Evolutionary conservation across 306 rosid species (phyloP), one percentile per base, ranked within the genome.

Genomic region (Prosopis cineraria): DNA sequence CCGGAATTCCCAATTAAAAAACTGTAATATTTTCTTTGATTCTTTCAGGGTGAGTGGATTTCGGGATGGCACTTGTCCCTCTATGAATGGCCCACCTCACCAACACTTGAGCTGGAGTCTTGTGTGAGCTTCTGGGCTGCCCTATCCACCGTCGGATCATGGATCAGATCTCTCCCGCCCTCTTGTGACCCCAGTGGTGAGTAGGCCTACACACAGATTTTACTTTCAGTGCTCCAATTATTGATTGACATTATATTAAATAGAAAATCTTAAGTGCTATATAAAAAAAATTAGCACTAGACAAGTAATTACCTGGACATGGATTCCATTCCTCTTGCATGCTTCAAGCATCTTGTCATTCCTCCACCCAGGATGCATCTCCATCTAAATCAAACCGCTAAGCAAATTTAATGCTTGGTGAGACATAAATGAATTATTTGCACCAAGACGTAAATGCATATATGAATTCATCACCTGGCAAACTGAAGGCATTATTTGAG

Each of bases 311-410:
- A 65, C 70, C 20, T 33, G 22, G 50, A 67, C 52, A 39, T 37
- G 72, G 33, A 40, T 67, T 25, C 50, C 20, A 12, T 39, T 22
- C 72, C 44, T 67, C 72, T 67, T 20, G 31, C 33, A 67, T 8
- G 72, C 33, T 16, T 67, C 72, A 12, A 67, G 72, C 50, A 67
- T 87, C 82, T 87, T 89, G 37, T 81, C 88, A 83, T 89, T 87
- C 85, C 89, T 89, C 93, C 90, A 89, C 2, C 93, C 91, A 13
- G 90, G 86, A 77, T 88, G 91, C 89, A 83, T 12, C 52, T 67
- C 52, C 72, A 67, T 67, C 72, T n/a, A 65, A 3, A 36, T 17
- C 44, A 65, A 34, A 65, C 2, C 45, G n/a, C 36, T 24, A 36
- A 65, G 2, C 22, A 5, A 24, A 10, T 24, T 10, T 24, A 45